Percentiles rank a stretch among this genome's conserved stretches.
Evolutionary conservation across 306 rosid species (phyloP).

Genomic region (Lotus japonicus): DNA sequence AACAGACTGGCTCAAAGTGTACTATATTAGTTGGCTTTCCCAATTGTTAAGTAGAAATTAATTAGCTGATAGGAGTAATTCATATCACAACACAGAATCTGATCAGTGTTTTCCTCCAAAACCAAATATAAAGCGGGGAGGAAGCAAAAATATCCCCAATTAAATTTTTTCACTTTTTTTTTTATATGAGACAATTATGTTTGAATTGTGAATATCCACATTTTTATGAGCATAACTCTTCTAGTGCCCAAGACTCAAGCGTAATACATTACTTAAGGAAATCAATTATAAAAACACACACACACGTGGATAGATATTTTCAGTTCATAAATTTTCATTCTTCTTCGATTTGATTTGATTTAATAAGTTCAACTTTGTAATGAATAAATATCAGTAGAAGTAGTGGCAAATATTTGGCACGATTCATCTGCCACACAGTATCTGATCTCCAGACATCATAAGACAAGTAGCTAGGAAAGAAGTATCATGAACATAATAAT

Average conservation of each 20-base stretch:
- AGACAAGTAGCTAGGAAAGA: not conserved
- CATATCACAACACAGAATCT: not conserved
- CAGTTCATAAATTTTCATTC: not conserved
- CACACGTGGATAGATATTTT: not conserved
- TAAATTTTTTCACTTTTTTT: not conserved
- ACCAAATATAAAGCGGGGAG: too few species aligned
- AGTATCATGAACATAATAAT: slow-evolving; percentile 8
- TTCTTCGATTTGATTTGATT: not conserved
- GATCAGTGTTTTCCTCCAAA: too few species aligned
- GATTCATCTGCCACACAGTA: not conserved
- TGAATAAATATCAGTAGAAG: not conserved
- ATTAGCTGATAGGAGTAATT: not conserved
- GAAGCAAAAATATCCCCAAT: not conserved
- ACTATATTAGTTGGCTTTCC: not conserved
- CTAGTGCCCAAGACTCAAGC: too few species aligned
- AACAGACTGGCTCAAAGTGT: slow-evolving; percentile 16
- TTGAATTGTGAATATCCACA: too few species aligned
- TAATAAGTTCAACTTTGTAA: not conserved
- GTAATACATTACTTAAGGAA: too few species aligned
- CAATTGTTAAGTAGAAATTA: not conserved
- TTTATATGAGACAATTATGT: too few species aligned
- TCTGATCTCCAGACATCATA: not conserved
- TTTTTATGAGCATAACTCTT: too few species aligned
- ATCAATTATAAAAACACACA: too few species aligned
- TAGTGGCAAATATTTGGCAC: slow-evolving; percentile 4